Conservation (phyloP, 2,329 filamentous ascomycete genomes). For the Penicillium sp. region DNA sequence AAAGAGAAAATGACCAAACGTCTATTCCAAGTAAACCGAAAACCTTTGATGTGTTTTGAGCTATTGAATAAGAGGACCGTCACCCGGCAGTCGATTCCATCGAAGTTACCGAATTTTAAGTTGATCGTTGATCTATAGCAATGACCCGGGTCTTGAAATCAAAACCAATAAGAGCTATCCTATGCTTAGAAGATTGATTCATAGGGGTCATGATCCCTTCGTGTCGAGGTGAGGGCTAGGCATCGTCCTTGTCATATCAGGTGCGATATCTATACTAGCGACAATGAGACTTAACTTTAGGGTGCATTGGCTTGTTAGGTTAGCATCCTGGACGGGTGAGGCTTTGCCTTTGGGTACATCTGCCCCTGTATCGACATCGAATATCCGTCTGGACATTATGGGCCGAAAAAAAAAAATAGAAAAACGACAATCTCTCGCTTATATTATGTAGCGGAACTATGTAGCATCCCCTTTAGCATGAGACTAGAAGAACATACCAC, state of each 20-base stretch:
- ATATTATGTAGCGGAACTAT: background rate
- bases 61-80: too few species aligned
- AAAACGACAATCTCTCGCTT: background rate
- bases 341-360: background rate
- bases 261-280: too few species aligned
- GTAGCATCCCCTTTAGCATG: background rate
- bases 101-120: background rate
- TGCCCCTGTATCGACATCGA: background rate
- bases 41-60: too few species aligned
- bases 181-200: background rate
- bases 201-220: background rate
- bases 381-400: background rate
- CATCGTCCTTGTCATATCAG: too few species aligned
- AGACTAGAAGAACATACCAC: background rate
- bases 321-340: background rate
- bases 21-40: too few species aligned
- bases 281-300: too few species aligned
- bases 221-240: background rate
- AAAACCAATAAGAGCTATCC: background rate
- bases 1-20: background rate
- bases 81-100: too few species aligned
- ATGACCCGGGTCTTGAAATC: background rate
- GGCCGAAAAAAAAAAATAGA: too few species aligned
- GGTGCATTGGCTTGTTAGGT: background rate
- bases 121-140: background rate